phyloP scores from a whole-genome alignment of 352 stramenopile species.

The Globisporangium ultimum region DNA sequence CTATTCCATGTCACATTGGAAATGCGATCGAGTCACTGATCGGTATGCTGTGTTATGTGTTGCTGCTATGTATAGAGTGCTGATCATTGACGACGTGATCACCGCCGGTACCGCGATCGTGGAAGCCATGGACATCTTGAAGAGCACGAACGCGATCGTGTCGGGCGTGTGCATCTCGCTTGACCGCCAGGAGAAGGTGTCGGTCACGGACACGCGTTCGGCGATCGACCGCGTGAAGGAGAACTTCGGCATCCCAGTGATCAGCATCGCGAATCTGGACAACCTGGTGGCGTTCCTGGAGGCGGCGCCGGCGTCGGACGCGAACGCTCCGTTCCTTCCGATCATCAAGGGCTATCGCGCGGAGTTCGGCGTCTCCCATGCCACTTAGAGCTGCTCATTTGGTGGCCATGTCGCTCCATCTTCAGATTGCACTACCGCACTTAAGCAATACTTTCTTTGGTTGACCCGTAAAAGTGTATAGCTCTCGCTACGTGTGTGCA shows the following conservation, averaged over 20 bases:
- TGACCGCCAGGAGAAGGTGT: conserved; percentile 97
- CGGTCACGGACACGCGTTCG: conserved; percentile 89
- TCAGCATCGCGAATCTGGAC: conserved; percentile 94
- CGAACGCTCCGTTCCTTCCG: conserved; percentile 57
- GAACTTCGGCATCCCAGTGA: conserved; percentile 89
- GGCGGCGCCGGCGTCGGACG: conserved; percentile 30
- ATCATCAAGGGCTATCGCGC: conserved; percentile 76
- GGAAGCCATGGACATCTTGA: conserved; percentile 91
- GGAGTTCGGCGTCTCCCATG: conserved; percentile 59
- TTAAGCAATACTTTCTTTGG: neutral
- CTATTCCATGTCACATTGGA: neutral
- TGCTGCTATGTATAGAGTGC: conserved; percentile 56
- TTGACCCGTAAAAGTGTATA: neutral
- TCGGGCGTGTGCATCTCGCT: conserved; percentile 97
- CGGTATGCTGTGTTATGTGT: neutral
- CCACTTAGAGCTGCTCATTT: neutral
- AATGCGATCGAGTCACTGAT: too few relatives aligned
- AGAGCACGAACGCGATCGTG: conserved; percentile 89
- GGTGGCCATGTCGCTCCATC: neutral
- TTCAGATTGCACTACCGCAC: neutral
- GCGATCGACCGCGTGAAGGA: conserved; percentile 92
- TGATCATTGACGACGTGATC: conserved; percentile 99
- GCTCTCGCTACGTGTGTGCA: neutral
- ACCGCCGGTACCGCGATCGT: conserved; percentile 98
- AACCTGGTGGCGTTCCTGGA: conserved; percentile 90